Evolutionary conservation across 768 basidiomycete species (phyloP).

Genomic region (Leccinum olivaceopallidum): DNA sequence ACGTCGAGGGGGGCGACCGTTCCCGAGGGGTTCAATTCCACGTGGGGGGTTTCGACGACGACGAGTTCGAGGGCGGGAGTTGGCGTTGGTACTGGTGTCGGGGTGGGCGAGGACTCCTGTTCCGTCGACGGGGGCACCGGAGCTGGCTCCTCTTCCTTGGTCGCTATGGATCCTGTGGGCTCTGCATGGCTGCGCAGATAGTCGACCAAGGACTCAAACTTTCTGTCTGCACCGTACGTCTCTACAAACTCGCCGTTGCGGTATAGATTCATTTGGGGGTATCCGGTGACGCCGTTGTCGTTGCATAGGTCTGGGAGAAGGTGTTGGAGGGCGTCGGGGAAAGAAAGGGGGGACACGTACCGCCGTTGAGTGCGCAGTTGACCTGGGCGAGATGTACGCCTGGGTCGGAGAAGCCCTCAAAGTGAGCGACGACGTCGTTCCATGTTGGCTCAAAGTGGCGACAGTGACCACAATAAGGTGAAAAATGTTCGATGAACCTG

Average conservation of each 20-base stretch:
- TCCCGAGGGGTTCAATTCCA: slow-evolving; percentile 26
- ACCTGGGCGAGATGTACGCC: slow-evolving; percentile 74
- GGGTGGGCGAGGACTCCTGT: background rate
- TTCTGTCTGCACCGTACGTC: slow-evolving; percentile 54
- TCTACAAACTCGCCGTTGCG: slow-evolving; percentile 61
- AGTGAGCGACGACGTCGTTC: slow-evolving; percentile 61
- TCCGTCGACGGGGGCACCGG: slow-evolving; percentile 5
- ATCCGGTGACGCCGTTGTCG: slow-evolving; percentile 64
- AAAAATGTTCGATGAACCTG: slow-evolving; percentile 85
- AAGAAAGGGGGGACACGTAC: slow-evolving; percentile 40
- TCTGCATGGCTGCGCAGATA: slow-evolving; percentile 53
- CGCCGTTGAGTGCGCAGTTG: slow-evolving; percentile 76
- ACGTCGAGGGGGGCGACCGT: slow-evolving; percentile 25
- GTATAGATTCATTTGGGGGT: slow-evolving; percentile 78
- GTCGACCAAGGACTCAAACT: slow-evolving; percentile 50
- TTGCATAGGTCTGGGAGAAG: slow-evolving; percentile 68
- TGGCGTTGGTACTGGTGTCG: slow-evolving; percentile 1
- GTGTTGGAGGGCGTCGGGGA: background rate
- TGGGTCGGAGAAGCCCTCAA: slow-evolving; percentile 39
- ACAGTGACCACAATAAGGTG: slow-evolving; percentile 85
- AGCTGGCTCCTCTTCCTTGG: background rate
- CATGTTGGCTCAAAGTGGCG: slow-evolving; percentile 79
- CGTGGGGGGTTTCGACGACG: slow-evolving; percentile 18
- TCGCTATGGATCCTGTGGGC: slow-evolving; percentile 11
- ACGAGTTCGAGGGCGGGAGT: slow-evolving; percentile 5